Percentiles rank a stretch among this genome's conserved stretches.
phyloP scores from a whole-genome alignment of 1,139 yeast genomes.

The Meyerozyma guilliermondii region DNA sequence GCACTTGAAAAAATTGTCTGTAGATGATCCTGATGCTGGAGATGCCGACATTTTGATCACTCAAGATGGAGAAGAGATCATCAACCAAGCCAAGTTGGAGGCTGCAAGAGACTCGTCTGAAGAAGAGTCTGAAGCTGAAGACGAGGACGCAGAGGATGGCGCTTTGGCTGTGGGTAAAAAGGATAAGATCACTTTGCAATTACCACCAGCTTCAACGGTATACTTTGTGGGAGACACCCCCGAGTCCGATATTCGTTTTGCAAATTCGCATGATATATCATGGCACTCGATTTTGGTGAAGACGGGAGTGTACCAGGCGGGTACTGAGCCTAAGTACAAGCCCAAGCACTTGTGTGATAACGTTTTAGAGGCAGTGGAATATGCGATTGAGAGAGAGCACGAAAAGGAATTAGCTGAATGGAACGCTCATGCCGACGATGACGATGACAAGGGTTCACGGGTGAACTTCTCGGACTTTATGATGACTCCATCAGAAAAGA shows the following conservation, averaged over 20 bases:
- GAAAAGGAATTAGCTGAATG: conserved; percentile 64
- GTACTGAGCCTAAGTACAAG: conserved; percentile 70
- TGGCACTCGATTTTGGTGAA: conserved; percentile 84
- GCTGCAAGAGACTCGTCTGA: conserved; percentile 24
- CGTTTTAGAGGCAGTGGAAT: conserved; percentile 76
- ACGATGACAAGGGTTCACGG: conserved; percentile 29
- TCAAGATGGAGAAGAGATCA: conserved; percentile 45
- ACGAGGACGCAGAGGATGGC: conserved; percentile 23
- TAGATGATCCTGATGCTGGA: conserved; percentile 40
- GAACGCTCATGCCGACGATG: conserved; percentile 47
- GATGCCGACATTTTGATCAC: conserved; percentile 45
- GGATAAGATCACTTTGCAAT: conserved; percentile 45
- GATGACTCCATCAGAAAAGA: conserved; percentile 43
- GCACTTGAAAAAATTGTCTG: conserved; percentile 54
- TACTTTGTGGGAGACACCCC: conserved; percentile 94
- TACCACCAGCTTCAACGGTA: conserved; percentile 81
- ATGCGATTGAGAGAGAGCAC: conserved; percentile 79
- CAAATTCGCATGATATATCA: conserved; percentile 76
- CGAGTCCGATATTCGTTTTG: conserved; percentile 82
- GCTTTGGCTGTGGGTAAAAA: conserved; percentile 26
- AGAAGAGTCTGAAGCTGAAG: conserved; percentile 31
- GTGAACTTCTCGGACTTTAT: conserved; percentile 44
- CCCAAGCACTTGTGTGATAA: conserved; percentile 71
- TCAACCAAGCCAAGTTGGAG: conserved; percentile 42
- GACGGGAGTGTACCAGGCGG: conserved; percentile 82